Evolutionary conservation across 768 basidiomycete species (phyloP).

Genomic region (Pulveroboletus sp.): DNA sequence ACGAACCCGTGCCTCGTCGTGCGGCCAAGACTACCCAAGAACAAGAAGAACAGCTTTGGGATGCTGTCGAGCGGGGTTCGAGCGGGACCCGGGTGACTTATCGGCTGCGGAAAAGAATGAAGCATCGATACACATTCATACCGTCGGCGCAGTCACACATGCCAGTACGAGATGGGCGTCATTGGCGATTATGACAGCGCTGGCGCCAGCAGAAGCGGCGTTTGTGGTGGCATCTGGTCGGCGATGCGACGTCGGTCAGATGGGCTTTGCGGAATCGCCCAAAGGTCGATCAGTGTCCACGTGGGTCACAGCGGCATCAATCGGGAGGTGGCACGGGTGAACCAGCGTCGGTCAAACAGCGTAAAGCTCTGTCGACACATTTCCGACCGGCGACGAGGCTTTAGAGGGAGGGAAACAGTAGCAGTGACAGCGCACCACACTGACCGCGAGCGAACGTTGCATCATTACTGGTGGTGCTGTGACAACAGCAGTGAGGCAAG

Average conservation of each 20-base stretch:
- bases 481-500: conserved; percentile 5
- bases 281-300: background rate
- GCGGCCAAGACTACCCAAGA: background rate
- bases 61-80: conserved; percentile 3
- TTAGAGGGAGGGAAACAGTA: conserved; percentile 8
- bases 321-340: background rate
- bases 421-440: background rate
- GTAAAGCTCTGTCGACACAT: background rate
- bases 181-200: background rate
- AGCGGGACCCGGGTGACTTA: background rate
- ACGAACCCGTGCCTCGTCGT: conserved; percentile 3
- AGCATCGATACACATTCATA: conserved; percentile 5
- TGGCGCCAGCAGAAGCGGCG: conserved; percentile 9
- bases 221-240: background rate
- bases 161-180: conserved; percentile 17
- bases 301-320: conserved; percentile 1
- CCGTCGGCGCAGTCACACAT: conserved; percentile 14
- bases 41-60: background rate
- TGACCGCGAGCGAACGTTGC: conserved; percentile 4
- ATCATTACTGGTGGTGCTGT: conserved; percentile 12
- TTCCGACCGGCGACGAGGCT: conserved; percentile 13
- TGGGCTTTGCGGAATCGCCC: conserved; percentile 3
- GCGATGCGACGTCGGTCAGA: background rate
- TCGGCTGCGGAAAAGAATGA: conserved; percentile 1
- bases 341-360: background rate